A percentile compares a stretch with the other conserved stretches of the same genome.
Evolutionary conservation across 2,329 filamentous ascomycete genomes (phyloP).

Genomic region (Sporothrix inflata): DNA sequence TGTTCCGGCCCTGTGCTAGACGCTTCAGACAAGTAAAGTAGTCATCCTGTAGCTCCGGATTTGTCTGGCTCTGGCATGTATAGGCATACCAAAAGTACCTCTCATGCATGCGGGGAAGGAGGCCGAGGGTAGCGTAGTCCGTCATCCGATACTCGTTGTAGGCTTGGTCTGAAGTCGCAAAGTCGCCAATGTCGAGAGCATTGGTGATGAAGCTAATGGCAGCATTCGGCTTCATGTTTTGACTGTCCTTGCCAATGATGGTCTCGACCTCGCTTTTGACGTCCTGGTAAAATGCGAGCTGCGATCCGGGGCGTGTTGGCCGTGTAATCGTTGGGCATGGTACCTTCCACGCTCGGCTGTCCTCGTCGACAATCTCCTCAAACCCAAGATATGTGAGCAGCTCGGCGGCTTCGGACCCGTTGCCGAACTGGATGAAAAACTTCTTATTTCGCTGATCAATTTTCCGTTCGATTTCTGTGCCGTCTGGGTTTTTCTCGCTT

Average conservation of each 20-base stretch:
- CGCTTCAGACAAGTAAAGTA: constrained; percentile 34
- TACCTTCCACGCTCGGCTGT: constrained; percentile 47
- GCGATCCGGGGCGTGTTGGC: constrained; percentile 46
- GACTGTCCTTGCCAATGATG: constrained; percentile 39
- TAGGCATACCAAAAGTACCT: constrained; percentile 38
- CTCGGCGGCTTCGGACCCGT: constrained; percentile 48
- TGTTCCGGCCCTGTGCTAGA: constrained; percentile 35
- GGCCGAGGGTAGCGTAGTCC: constrained; percentile 36
- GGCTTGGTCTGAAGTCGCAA: constrained; percentile 8
- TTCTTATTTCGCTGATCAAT: constrained; percentile 62
- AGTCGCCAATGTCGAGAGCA: constrained; percentile 33
- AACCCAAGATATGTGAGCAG: constrained; percentile 58
- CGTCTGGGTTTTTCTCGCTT: constrained; percentile 41
- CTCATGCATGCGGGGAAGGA: constrained; percentile 36
- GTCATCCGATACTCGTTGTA: constrained; percentile 20
- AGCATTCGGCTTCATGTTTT: constrained; percentile 37
- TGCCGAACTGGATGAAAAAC: constrained; percentile 57
- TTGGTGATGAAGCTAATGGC: constrained; percentile 34
- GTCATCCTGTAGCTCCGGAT: constrained; percentile 30
- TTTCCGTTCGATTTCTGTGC: constrained; percentile 36
- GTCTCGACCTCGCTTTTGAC: constrained; percentile 53
- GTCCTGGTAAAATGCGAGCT: constrained; percentile 55
- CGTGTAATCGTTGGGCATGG: constrained; percentile 44
- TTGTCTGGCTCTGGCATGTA: constrained; percentile 36
- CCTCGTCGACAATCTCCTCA: constrained; percentile 45